Evolutionary conservation across 2,329 filamentous ascomycete species (phyloP), one percentile per base, ranked within the genome.

Genomic region (Colletotrichum acutatum): DNA sequence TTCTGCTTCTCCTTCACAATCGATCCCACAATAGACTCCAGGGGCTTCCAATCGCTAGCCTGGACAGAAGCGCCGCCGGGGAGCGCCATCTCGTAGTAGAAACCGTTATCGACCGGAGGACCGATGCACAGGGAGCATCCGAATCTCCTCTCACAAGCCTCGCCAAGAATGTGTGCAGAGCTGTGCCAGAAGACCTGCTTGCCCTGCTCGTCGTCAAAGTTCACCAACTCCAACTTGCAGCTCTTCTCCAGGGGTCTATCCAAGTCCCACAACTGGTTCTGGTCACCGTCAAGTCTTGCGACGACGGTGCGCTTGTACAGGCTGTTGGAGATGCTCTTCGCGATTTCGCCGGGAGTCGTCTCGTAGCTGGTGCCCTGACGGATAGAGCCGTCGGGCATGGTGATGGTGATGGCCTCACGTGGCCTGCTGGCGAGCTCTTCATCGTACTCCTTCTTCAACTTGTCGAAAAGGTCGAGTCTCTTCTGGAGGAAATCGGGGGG

Each of bases 121-220:
- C 97, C 97, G 81, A 98, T 97, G 83, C 95, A 98, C 58, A 98
- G 90, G 78, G 94, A 92, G 84, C 96, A 98, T 73, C 95, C 94
- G 80, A 95, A 99, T 78, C 95, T 90, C 80, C 93, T 90, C 84
- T 99, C 97, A 62, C 93, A 94, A 73, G 95, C 95, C 84, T 98
- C 97, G 77, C 97, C 97, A n/a, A 99, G 90, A 76, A 97, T 92
- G 82, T 99, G 97, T 57, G 71, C 71, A n/a, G 97, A 97, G 78
- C 93, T 96, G 84, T 98, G 97, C 96, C 96, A 99, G 86, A 98
- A 99, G 69, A 98, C 96, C 82, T 94, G 94, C 86, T 97, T 95
- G 79, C 95, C 96, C 84, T 94, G 80, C 61, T 87, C 85, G 76
- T 89, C n/a, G 63, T 95, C 92, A 78, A 98, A 99, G 76, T 93